Evolutionary conservation across 2,329 filamentous ascomycete genomes (phyloP).

Genomic region (Penicillium psychrosexuale): DNA sequence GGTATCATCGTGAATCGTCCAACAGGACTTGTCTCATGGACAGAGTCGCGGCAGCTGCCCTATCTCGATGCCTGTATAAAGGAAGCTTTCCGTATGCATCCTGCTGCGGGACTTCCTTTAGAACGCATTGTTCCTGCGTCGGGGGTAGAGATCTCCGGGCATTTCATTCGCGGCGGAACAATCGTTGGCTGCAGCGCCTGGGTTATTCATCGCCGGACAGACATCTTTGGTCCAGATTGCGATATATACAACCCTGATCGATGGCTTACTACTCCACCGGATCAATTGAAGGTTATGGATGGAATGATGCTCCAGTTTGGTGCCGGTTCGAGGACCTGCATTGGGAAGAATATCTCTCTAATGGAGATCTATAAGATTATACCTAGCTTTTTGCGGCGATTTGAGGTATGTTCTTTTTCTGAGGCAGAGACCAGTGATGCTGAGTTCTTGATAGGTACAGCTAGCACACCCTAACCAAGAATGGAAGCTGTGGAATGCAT

Average conservation of each 20-base stretch:
- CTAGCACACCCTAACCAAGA: not conserved
- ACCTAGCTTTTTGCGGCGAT: conserved; percentile 24
- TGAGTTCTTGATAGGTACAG: not conserved
- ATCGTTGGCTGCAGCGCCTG: conserved; percentile 74
- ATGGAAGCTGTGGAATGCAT: conserved; percentile 1
- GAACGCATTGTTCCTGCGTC: conserved; percentile 65
- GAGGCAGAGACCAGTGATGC: not conserved
- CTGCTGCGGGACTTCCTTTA: conserved; percentile 67
- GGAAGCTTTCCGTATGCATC: conserved; percentile 73
- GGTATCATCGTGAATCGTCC: conserved; percentile 42
- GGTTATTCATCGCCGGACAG: conserved; percentile 66
- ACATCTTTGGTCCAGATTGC: conserved; percentile 67
- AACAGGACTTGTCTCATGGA: conserved; percentile 60
- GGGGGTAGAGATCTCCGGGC: conserved; percentile 11
- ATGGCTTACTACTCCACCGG: conserved; percentile 12
- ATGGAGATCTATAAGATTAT: conserved; percentile 31
- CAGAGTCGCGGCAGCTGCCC: conserved; percentile 65
- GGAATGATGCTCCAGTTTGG: conserved; percentile 23
- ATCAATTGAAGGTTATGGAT: conserved; percentile 16
- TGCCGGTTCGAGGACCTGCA: conserved; percentile 25
- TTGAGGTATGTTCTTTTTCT: conserved; percentile 10
- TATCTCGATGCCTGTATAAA: conserved; percentile 75
- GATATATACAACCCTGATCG: conserved; percentile 48
- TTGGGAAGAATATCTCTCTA: conserved; percentile 31
- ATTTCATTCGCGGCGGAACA: conserved; percentile 16